Base-by-base conservation (phyloP, 2,329 filamentous ascomycete genomes). In the Capronia epimyces region DNA sequence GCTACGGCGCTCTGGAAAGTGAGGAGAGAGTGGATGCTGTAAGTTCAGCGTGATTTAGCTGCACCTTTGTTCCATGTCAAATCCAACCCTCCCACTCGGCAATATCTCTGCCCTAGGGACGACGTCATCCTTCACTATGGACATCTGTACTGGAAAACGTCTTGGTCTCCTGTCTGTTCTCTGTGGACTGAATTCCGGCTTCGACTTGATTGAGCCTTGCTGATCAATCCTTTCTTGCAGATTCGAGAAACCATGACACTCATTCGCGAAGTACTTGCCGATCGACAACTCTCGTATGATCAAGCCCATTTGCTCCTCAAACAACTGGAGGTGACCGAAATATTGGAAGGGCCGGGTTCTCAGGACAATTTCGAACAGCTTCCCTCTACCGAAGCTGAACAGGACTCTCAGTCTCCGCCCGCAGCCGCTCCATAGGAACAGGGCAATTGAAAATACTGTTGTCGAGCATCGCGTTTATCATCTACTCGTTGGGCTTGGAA, bases 1-100 rank as follows among this genome's bases (percentile, higher is more conserved):
- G 84, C 22, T 93, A 86, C 64, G 91, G 91, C 60, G 78, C 83
- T 21, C 74, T 73, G 39, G 87, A 95, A 71, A 75, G 79, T 37
- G 70, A 75, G 16, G 65, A 71, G 37, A 80, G 93, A 57, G 79
- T 89, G 51, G 69, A 69, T 43, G 75, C 77, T 72, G 89, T 95
- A 74, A 65, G 82, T 73, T 27, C 36, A 32, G 39, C 36, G 53
- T 58, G 61, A 64, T 63, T 63, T 61, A 64, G 55, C 42, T 41
- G 31, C 43, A 48, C 46, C 47, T 46, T 60, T 64, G 64, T 63
- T 27, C 5, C 25, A 27, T 27, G 25, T 27, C 25, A n/a, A n/a
- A n/a, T n/a, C n/a, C n/a, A n/a, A n/a, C n/a, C n/a, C n/a, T n/a
- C n/a, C n/a, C n/a, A n/a, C n/a, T n/a, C n/a, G n/a, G n/a, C n/a